Evolutionary conservation across 495 filamentous ascomycete species (phyloP).

Genomic region (Pyrenula aspistea): DNA sequence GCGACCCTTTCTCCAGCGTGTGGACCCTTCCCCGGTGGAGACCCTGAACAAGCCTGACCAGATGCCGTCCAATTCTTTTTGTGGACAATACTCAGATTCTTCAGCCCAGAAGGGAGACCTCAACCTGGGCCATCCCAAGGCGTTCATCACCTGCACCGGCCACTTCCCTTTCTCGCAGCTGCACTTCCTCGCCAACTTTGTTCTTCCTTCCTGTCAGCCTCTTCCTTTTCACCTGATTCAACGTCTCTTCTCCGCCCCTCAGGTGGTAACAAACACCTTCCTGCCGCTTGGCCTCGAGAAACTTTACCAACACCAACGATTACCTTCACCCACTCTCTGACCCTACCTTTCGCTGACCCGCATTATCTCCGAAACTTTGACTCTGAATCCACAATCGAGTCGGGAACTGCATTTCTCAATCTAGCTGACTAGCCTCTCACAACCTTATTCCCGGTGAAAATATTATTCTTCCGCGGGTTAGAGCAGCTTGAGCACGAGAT

Average conservation of each 20-base stretch:
- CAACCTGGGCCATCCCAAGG: no score
- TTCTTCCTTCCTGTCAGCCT: not conserved
- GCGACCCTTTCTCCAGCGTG: no score
- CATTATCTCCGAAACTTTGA: not conserved
- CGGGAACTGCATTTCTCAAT: not conserved
- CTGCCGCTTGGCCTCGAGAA: not conserved
- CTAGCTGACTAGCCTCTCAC: not conserved
- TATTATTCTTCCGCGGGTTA: not conserved
- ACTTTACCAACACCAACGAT: not conserved
- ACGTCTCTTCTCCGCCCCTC: not conserved
- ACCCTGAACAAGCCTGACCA: no score
- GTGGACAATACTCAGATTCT: not conserved
- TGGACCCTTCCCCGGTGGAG: no score
- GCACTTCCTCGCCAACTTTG: not conserved
- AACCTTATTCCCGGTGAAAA: not conserved
- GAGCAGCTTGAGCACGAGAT: not conserved
- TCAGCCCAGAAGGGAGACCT: not conserved
- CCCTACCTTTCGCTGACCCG: not conserved
- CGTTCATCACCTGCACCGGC: no score
- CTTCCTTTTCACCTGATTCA: not conserved
- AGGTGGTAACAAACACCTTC: not conserved
- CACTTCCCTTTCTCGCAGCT: not conserved
- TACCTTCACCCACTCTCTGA: not conserved
- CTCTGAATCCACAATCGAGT: not conserved
- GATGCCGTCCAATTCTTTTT: no score